Evolutionary conservation across 306 rosid species (phyloP).

Genomic region (Quercus suber): DNA sequence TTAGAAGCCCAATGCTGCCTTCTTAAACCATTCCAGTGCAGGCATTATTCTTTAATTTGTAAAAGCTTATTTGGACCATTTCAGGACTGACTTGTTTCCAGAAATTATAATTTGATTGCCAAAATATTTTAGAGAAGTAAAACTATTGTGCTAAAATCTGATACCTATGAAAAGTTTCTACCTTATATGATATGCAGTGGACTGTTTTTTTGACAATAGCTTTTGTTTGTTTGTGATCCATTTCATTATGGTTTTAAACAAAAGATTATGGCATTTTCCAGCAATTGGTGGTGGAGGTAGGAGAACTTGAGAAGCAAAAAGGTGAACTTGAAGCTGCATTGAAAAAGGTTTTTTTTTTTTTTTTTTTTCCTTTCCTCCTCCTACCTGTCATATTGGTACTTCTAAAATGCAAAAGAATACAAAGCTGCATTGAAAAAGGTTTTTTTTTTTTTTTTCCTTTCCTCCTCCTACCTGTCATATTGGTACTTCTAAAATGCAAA

Average conservation of each 20-base stretch:
- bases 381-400: background rate
- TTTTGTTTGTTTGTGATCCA: slow-evolving; percentile 14
- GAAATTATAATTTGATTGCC: too few species aligned
- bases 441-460: slow-evolving; percentile 8
- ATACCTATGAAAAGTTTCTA: background rate
- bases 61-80: too few species aligned
- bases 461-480: background rate
- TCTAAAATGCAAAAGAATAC: background rate
- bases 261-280: slow-evolving; percentile 41
- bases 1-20: too few species aligned
- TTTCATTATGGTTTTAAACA: slow-evolving; percentile 3
- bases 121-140: background rate
- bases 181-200: background rate
- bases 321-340: slow-evolving; percentile 69
- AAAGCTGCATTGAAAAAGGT: slow-evolving; percentile 75
- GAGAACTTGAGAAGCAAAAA: slow-evolving; percentile 66
- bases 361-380: background rate
- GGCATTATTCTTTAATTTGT: too few species aligned
- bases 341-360: slow-evolving; percentile 51
- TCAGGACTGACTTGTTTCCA: too few species aligned
- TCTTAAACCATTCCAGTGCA: too few species aligned
- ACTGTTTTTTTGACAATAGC: background rate
- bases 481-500: background rate
- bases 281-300: slow-evolving; percentile 70
- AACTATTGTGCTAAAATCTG: background rate